Percentiles rank a stretch among this genome's conserved stretches.
These are phyloP conservation scores for Colletotrichum sp. DNA, from an alignment of 2,329 filamentous ascomycete species.

Conservation along the genomic window DNA sequence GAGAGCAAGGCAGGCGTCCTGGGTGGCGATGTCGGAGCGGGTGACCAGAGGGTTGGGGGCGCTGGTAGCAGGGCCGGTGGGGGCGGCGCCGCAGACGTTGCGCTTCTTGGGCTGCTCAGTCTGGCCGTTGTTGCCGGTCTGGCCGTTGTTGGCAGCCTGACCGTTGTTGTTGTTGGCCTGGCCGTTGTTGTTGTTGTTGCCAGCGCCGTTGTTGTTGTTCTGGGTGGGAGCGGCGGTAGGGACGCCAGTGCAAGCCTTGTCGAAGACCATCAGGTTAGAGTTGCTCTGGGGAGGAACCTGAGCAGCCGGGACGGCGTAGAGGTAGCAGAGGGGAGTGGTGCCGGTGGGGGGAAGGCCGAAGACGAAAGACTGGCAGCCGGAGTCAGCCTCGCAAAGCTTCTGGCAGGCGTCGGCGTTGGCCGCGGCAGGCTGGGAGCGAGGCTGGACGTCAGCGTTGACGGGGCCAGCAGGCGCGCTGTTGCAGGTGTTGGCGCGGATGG, in stretches of 20 bases:
- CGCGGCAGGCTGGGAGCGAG: conserved; percentile 4
- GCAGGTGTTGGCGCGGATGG: background rate
- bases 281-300: conserved; percentile 1
- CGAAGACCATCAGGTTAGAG: conserved; percentile 9
- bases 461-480: background rate
- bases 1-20: conserved; percentile 10
- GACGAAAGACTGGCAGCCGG: background rate
- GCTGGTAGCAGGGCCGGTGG: conserved; percentile 6
- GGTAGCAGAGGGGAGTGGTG: conserved; percentile 1
- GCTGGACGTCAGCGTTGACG: background rate
- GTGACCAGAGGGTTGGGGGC: background rate
- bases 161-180: conserved; percentile 8
- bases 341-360: background rate
- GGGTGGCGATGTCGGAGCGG: conserved; percentile 1
- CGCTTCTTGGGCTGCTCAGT: background rate
- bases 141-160: background rate
- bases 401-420: conserved; percentile 8
- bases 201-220: background rate
- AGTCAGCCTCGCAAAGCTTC: conserved; percentile 8
- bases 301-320: conserved; percentile 5
- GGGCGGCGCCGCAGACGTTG: conserved; percentile 11
- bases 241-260: conserved; percentile 7
- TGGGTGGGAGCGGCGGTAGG: background rate
- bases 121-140: background rate
- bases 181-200: background rate